These are phyloP conservation scores for Apiospora koreana DNA, from an alignment of 2,329 filamentous ascomycete species.

Conservation along the genomic window DNA sequence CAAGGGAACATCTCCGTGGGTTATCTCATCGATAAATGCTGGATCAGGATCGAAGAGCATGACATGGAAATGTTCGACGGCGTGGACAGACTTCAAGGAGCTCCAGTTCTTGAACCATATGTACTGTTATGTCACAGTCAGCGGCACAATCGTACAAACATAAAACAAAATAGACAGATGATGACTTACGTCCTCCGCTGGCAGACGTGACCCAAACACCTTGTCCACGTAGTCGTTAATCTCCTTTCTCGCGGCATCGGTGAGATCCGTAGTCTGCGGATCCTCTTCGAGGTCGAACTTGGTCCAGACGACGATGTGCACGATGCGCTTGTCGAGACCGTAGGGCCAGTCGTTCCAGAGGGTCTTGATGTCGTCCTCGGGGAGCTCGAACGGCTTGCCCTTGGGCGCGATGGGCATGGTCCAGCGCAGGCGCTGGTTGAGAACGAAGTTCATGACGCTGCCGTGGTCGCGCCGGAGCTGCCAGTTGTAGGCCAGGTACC, in stretches of 20 bases:
- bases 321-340: conserved; percentile 73
- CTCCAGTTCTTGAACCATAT: conserved; percentile 92
- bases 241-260: conserved; percentile 58
- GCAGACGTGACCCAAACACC: conserved; percentile 61
- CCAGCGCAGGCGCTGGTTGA: conserved; percentile 73
- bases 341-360: conserved; percentile 95
- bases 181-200: conserved; percentile 52
- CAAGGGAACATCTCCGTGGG: conserved; percentile 71
- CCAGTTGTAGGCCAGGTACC: conserved; percentile 72
- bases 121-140: conserved; percentile 27
- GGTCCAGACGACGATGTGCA: conserved; percentile 90
- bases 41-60: conserved; percentile 80
- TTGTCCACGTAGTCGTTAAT: conserved; percentile 71
- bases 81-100: conserved; percentile 79
- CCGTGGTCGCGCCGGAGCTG: conserved; percentile 68
- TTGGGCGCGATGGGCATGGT: conserved; percentile 37
- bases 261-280: conserved; percentile 64
- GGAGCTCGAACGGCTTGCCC: conserved; percentile 43
- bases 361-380: conserved; percentile 65
- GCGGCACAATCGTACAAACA: not conserved
- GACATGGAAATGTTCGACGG: conserved; percentile 92
- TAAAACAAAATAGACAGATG: conserved; percentile 2
- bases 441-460: conserved; percentile 75
- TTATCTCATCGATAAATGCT: conserved; percentile 69
- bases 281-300: conserved; percentile 82